Base-by-base conservation (phyloP, 2,329 filamentous ascomycete species). In the Apiospora aurea region DNA sequence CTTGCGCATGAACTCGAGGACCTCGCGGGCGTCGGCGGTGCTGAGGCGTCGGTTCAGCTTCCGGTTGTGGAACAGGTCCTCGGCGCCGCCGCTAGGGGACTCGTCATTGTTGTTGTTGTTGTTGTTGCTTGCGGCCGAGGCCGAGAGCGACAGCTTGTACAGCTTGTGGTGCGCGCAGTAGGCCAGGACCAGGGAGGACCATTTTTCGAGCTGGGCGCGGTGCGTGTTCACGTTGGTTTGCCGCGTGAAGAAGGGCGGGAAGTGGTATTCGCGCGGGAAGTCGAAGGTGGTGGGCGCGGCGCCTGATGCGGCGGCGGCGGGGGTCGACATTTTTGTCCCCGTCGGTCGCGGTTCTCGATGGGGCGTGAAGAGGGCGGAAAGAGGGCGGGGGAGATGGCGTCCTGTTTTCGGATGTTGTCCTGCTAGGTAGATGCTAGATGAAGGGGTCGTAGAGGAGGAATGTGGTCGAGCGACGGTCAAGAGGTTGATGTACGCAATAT, bases 221-320 rank as follows among this genome's bases (percentile, higher is more conserved):
- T 88, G 91, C 13, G 93, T 96, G 43, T 89, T 88, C 73, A 90
- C 86, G 84, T 94, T 94, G 47, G 91, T 89, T 82, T 96, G 94
- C 71, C 90, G 90, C 71, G 93, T 95, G 89, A 93, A 96, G 91
- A 96, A 95, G 79, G 94, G 92, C 0, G 94, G 94, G 85, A 94
- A 96, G 84, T 86, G 85, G 87, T 95, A 93, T 81, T 90, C 88
- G 76, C 85, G 87, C 4, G 90, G 90, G 81, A 90, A 92, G 51
- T 77, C 71, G 81, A 91, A 91, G 77, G 82, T 34, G 51, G 11
- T 57, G 44, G 6, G 16, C 26, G 26, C 26, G 26, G 61, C 34
- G 14, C 38, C 4, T 46, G 66, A n/a, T 44, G 41, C 34, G 11
- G 18, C 57, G 61, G 24, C 43, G 66, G 46, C 66, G 14, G 66